phyloP scores from a whole-genome alignment of 148 eudicot genomes.

The Beta vulgaris region DNA sequence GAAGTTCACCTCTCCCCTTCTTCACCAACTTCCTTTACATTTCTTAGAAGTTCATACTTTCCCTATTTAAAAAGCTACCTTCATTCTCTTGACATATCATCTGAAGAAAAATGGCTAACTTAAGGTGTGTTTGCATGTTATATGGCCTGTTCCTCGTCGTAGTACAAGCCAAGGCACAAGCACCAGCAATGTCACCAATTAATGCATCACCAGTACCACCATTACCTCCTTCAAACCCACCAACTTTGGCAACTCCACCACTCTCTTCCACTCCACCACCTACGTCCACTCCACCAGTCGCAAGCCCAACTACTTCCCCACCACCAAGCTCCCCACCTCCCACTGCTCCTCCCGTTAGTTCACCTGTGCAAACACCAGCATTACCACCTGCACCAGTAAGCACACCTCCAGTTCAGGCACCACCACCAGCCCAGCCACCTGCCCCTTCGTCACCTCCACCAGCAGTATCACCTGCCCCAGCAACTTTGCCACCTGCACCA shows the following conservation, averaged over 20 bases:
- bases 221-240: conserved; percentile 40
- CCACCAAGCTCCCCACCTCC: conserved; percentile 32
- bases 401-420: conserved; percentile 29
- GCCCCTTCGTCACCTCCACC: conserved; percentile 34
- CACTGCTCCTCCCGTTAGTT: conserved; percentile 20
- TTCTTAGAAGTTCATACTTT: conserved; percentile 16
- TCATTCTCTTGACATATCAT: conserved; percentile 2
- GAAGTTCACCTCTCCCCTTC: conserved; percentile 42
- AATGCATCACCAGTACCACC: conserved; percentile 36
- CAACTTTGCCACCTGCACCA: conserved; percentile 25
- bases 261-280: conserved; percentile 23
- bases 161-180: conserved; percentile 49
- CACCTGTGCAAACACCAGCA: conserved; percentile 17
- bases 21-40: conserved; percentile 46
- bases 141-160: conserved; percentile 34
- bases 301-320: conserved; percentile 27
- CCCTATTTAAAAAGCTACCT: conserved; percentile 15
- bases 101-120: conserved; percentile 34
- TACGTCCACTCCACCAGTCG: conserved; percentile 18
- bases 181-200: conserved; percentile 61
- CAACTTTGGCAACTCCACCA: conserved; percentile 29
- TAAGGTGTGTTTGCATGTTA: conserved; percentile 30
- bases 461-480: conserved; percentile 28
- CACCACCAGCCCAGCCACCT: conserved; percentile 28
- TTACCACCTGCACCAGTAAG: conserved; percentile 30